phyloP scores from a whole-genome alignment of 2,329 filamentous ascomycete genomes.

The Aspergillus quadrilineatus region DNA sequence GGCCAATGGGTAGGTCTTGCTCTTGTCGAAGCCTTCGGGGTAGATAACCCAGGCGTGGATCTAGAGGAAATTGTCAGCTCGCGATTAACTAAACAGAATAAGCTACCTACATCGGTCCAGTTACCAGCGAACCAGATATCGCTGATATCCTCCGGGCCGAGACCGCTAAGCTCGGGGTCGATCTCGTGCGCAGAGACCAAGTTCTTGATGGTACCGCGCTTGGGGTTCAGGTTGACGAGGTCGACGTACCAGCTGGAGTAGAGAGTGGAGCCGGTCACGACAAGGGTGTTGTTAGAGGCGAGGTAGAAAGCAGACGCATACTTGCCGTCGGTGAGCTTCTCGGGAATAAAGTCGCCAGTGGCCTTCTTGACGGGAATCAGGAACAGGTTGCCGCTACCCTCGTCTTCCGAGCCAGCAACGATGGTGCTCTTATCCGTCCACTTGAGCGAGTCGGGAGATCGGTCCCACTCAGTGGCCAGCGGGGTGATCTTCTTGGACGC shows the following conservation, averaged over 20 bases:
- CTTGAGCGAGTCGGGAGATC: slow-evolving; percentile 51
- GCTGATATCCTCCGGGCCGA: slow-evolving; percentile 35
- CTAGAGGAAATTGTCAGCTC: slow-evolving; percentile 16
- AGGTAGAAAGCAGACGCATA: slow-evolving; percentile 30
- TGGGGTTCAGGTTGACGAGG: slow-evolving; percentile 29
- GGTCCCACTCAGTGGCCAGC: slow-evolving; percentile 50
- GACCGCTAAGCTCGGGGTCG: slow-evolving; percentile 38
- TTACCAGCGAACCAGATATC: slow-evolving; percentile 41
- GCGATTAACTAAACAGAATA: too few species aligned
- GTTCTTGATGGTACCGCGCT: slow-evolving; percentile 25
- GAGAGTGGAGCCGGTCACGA: slow-evolving; percentile 36
- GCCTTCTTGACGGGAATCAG: slow-evolving; percentile 34
- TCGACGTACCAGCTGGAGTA: slow-evolving; percentile 40
- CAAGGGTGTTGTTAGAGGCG: slow-evolving; percentile 31
- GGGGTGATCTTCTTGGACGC: slow-evolving; percentile 32
- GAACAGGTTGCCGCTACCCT: slow-evolving; percentile 54
- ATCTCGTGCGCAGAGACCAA: slow-evolving; percentile 41
- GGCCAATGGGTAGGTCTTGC: slow-evolving; percentile 74
- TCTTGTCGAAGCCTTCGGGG: slow-evolving; percentile 60
- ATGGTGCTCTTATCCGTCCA: slow-evolving; percentile 61
- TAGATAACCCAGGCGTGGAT: slow-evolving; percentile 43
- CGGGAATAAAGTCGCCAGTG: slow-evolving; percentile 32
- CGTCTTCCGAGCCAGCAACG: slow-evolving; percentile 71
- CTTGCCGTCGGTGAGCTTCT: slow-evolving; percentile 39
- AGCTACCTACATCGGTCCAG: slow-evolving; percentile 33